Percentiles rank a stretch among this genome's conserved stretches.
These are phyloP conservation scores for Hypoxylon cercidicola DNA, from an alignment of 495 filamentous ascomycete genomes.

Conservation along the genomic window DNA sequence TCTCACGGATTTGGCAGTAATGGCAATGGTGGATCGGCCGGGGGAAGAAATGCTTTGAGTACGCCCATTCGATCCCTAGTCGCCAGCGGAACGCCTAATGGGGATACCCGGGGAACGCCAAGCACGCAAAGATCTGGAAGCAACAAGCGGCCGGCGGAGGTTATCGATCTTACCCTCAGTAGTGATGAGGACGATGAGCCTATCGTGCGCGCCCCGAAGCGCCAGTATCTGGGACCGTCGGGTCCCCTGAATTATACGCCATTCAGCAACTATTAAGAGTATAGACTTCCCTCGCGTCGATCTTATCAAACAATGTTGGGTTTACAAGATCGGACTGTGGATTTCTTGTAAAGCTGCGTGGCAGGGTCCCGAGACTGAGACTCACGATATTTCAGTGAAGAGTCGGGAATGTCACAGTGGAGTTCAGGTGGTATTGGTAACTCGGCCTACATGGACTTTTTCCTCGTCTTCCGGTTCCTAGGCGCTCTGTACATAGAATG, in stretches of 20 bases:
- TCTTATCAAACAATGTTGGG: too few relatives aligned
- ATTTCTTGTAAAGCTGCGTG: too few relatives aligned
- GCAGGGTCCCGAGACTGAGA: too few relatives aligned
- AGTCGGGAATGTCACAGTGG: background rate
- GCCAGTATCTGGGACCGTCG: conserved; percentile 47
- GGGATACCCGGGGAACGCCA: conserved; percentile 43
- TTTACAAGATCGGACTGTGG: too few relatives aligned
- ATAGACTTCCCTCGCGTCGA: background rate
- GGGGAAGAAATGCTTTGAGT: conserved; percentile 10
- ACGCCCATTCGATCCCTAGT: conserved; percentile 33
- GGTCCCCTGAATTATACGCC: conserved; percentile 14
- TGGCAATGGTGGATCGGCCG: conserved; percentile 17
- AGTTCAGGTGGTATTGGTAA: background rate
- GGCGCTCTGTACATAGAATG: conserved; percentile 36
- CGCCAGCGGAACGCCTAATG: conserved; percentile 44
- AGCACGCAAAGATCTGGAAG: conserved; percentile 54
- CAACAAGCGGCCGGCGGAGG: conserved; percentile 71
- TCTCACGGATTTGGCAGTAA: conserved; percentile 29
- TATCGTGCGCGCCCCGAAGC: conserved; percentile 65
- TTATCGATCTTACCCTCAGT: conserved; percentile 84
- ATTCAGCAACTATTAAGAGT: conserved; percentile 17
- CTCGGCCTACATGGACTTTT: background rate
- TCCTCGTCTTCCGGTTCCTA: conserved; percentile 3
- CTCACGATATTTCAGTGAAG: background rate
- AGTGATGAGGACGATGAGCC: conserved; percentile 80